These are phyloP conservation scores for Scalesia atractyloides DNA, from an alignment of 129 eudicot genomes.

Conservation along the genomic window DNA sequence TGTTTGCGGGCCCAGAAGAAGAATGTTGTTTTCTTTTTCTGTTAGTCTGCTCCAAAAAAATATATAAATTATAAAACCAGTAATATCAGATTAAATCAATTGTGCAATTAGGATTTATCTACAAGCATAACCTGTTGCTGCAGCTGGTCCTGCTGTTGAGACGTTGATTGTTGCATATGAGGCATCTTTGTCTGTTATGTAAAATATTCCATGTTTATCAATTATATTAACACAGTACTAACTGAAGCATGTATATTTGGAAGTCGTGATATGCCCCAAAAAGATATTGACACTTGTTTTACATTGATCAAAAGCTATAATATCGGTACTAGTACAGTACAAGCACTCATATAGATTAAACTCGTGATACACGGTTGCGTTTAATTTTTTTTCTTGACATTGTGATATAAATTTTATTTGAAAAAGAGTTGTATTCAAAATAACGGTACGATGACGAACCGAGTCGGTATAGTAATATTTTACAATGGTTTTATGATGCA, in stretches of 20 bases:
- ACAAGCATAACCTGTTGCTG: conserved; percentile 58
- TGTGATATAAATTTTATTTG: too few relatives aligned
- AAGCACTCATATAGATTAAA: too few relatives aligned
- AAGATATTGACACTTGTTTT: too few relatives aligned
- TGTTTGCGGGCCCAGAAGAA: conserved; percentile 95
- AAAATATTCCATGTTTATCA: conserved; percentile 12
- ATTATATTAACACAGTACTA: not conserved
- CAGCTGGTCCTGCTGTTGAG: conserved; percentile 85
- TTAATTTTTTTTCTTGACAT: too few relatives aligned
- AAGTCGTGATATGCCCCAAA: too few relatives aligned
- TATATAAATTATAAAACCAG: not conserved
- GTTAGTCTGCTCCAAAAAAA: conserved; percentile 51
- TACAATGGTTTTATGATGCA: too few relatives aligned
- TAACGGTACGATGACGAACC: too few relatives aligned
- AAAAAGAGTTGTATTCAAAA: too few relatives aligned
- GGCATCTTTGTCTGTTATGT: conserved; percentile 70
- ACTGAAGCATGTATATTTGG: not conserved
- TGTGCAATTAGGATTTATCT: not conserved
- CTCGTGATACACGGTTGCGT: too few relatives aligned
- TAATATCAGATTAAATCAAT: not conserved
- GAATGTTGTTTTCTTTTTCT: conserved; percentile 95
- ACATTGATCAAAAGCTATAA: too few relatives aligned
- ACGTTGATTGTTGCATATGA: conserved; percentile 81
- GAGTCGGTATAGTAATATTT: too few relatives aligned
- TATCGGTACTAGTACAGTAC: too few relatives aligned